Percentiles rank a stretch among this genome's conserved stretches.
Evolutionary conservation across 139 green algal genomes (phyloP).

Genomic region (Eudorina sp.): DNA sequence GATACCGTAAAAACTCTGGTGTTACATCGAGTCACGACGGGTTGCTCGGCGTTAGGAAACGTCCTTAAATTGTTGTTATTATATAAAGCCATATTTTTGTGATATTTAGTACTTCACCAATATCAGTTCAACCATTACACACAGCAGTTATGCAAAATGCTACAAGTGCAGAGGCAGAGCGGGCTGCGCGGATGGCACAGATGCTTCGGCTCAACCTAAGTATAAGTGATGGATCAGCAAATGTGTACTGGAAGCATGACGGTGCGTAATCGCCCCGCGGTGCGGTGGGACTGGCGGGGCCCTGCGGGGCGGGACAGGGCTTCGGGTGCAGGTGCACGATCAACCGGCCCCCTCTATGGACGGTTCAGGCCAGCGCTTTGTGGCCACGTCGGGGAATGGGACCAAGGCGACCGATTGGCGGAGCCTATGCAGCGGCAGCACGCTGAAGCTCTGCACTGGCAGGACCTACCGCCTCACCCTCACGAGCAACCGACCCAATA

Average conservation of each 20-base stretch:
- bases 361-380: slow-evolving; percentile 7
- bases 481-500: neutral
- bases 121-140: too few species aligned
- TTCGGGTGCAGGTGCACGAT: too few species aligned
- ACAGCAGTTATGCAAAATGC: slow-evolving; percentile 1
- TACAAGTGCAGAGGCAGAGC: neutral
- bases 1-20: too few species aligned
- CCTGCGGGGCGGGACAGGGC: too few species aligned
- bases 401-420: neutral
- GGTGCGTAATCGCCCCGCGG: too few species aligned
- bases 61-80: too few species aligned
- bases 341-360: too few species aligned
- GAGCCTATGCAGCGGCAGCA: slow-evolving; percentile 19
- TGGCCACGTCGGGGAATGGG: neutral
- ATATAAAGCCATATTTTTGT: too few species aligned
- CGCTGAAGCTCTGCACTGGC: slow-evolving; percentile 17
- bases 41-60: too few species aligned
- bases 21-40: too few species aligned
- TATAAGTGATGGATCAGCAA: neutral
- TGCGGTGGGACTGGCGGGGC: too few species aligned
- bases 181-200: neutral
- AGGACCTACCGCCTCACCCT: slow-evolving; percentile 7
- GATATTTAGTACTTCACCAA: too few species aligned
- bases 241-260: slow-evolving; percentile 29
- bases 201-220: slow-evolving; percentile 8